Conservation (phyloP, 441 rosid species). For the Rhodomyrtus psidioides region DNA sequence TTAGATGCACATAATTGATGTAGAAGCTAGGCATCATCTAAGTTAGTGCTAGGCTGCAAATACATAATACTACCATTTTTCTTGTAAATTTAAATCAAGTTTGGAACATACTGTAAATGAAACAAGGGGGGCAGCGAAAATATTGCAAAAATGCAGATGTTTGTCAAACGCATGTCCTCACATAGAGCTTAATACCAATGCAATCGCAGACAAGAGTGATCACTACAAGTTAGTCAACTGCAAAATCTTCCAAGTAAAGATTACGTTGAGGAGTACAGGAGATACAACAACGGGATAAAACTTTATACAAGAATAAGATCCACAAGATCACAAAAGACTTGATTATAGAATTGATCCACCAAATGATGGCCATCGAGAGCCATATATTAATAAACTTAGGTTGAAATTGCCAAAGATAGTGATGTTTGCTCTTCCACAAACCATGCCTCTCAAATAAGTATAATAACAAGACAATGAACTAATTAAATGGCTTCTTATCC, state of each 20-base stretch:
- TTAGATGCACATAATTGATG: not conserved
- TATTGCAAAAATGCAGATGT: not conserved
- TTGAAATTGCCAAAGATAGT: not conserved
- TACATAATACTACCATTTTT: not conserved
- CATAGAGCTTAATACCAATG: not conserved
- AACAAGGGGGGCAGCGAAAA: not conserved
- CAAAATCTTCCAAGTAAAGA: not conserved
- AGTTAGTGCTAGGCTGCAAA: not conserved
- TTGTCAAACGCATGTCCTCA: not conserved
- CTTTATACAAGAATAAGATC: not conserved
- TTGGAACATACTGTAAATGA: not conserved
- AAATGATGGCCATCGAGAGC: not conserved
- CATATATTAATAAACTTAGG: not conserved
- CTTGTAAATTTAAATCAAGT: not conserved
- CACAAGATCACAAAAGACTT: not conserved
- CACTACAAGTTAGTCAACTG: not conserved
- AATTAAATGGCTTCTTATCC: not conserved
- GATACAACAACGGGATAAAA: not conserved
- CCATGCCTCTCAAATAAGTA: not conserved
- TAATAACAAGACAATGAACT: not conserved
- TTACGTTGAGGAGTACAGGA: not conserved
- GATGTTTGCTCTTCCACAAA: not conserved
- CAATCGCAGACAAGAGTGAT: not conserved
- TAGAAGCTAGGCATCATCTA: not conserved
- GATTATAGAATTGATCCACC: not conserved